A percentile compares a stretch with the other conserved stretches of the same genome.
Conservation (phyloP, 768 basidiomycete species). For the Rhodosporidiobolus odoratus region DNA sequence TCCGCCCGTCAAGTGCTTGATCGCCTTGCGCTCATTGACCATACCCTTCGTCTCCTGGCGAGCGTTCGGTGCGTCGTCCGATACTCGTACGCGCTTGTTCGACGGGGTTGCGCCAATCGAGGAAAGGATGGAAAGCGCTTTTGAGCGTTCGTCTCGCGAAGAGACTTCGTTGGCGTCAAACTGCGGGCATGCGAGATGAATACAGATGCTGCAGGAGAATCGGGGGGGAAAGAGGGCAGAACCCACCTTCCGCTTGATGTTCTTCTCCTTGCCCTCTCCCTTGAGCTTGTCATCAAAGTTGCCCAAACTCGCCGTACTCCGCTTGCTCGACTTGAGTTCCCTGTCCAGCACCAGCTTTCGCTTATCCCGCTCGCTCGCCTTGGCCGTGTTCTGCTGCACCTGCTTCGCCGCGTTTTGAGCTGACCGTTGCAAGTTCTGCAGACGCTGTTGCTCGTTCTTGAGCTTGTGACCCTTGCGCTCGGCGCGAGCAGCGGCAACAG, state of each 20-base stretch:
- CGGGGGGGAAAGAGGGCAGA: background rate
- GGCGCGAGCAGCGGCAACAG: constrained; percentile 65
- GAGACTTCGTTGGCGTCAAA: constrained; percentile 77
- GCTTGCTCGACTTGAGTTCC: constrained; percentile 67
- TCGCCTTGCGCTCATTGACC: constrained; percentile 82
- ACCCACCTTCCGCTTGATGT: constrained; percentile 84
- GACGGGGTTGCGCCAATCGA: constrained; percentile 59
- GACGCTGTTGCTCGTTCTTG: constrained; percentile 75
- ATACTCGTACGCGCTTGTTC: constrained; percentile 58
- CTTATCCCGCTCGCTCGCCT: constrained; percentile 47
- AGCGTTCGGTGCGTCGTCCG: constrained; percentile 50
- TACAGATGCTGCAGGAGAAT: background rate
- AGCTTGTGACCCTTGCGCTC: constrained; percentile 72
- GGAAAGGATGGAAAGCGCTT: constrained; percentile 68
- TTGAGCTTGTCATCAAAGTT: constrained; percentile 80
- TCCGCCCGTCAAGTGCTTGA: constrained; percentile 46
- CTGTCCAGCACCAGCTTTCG: constrained; percentile 71
- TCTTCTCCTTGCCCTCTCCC: constrained; percentile 80
- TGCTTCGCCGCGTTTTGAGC: constrained; percentile 44
- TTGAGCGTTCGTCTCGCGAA: constrained; percentile 61
- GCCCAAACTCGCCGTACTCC: constrained; percentile 92
- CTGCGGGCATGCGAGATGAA: constrained; percentile 48
- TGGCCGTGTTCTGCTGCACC: constrained; percentile 37
- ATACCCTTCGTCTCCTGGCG: constrained; percentile 50
- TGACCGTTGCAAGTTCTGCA: constrained; percentile 65